Evolutionary conservation across 139 green algal genomes (phyloP).

Genomic region (Zygnema circumcarinatum): DNA sequence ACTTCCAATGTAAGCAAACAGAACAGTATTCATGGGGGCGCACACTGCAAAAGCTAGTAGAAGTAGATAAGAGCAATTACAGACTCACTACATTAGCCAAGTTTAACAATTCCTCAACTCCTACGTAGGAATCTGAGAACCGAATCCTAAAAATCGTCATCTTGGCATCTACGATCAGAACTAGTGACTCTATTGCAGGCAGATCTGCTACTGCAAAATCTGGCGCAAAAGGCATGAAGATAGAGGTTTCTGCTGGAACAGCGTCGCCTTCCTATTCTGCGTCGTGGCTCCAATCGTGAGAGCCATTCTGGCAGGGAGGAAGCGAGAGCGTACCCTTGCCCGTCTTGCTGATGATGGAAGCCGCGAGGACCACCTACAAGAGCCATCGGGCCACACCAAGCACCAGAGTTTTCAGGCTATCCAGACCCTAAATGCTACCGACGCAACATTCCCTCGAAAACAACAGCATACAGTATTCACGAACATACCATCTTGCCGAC

Average conservation of each 20-base stretch:
- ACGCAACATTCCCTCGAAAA: not conserved
- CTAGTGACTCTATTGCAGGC: not conserved
- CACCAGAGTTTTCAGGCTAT: not conserved
- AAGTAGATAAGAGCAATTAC: not conserved
- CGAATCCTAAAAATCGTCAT: no score
- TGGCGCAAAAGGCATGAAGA: not conserved
- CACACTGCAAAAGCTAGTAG: not conserved
- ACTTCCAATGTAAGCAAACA: not conserved
- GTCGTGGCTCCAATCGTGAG: not conserved
- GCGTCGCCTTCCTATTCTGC: not conserved
- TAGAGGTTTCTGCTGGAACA: not conserved
- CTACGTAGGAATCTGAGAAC: not conserved
- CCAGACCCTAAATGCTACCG: not conserved
- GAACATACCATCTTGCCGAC: not conserved
- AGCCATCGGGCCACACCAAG: not conserved
- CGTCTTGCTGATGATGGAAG: constrained; percentile 59
- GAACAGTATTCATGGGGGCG: not conserved
- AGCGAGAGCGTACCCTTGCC: constrained; percentile 47
- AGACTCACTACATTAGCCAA: not conserved
- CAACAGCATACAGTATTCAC: not conserved
- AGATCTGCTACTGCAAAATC: not conserved
- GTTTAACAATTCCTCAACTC: not conserved
- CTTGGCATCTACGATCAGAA: not conserved
- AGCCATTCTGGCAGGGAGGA: not conserved
- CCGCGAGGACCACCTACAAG: constrained; percentile 52